Evolutionary conservation across 2,329 filamentous ascomycete genomes (phyloP).

Genomic region (Tolypocladium guangdongense): DNA sequence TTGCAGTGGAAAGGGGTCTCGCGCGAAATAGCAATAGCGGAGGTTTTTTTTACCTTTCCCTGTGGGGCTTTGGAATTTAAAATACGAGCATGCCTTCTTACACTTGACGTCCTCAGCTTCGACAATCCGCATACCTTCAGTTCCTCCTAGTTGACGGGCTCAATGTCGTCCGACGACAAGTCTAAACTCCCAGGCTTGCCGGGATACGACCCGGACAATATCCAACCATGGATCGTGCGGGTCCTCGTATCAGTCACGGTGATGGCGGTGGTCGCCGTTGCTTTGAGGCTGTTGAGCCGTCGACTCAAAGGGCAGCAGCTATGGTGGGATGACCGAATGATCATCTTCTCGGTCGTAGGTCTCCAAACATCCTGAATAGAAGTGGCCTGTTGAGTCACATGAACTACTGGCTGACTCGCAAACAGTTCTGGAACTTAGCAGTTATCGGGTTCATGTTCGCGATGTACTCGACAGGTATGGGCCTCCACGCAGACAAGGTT

Average conservation of each 20-base stretch:
- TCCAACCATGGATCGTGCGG: constrained; percentile 30
- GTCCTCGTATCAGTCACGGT: constrained; percentile 28
- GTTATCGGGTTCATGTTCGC: constrained; percentile 36
- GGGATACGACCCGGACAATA: constrained; percentile 16
- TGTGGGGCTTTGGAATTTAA: background rate
- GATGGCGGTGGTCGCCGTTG: constrained; percentile 26
- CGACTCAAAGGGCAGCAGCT: constrained; percentile 27
- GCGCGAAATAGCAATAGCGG: background rate
- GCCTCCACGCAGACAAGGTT: constrained; percentile 33
- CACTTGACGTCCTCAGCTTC: background rate
- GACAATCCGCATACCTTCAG: background rate
- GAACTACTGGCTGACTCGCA: background rate
- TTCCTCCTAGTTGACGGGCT: background rate
- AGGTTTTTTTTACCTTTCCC: background rate
- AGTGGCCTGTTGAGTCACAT: background rate
- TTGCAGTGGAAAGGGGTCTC: background rate
- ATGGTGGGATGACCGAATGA: constrained; percentile 40
- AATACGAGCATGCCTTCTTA: background rate
- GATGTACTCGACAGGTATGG: constrained; percentile 36
- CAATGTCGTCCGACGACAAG: constrained; percentile 2
- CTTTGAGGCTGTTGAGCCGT: constrained; percentile 28
- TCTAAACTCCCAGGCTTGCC: constrained; percentile 10
- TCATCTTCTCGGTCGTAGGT: constrained; percentile 34
- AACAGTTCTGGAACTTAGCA: constrained; percentile 27
- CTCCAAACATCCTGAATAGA: background rate